Evolutionary conservation across 169 alveolate species (phyloP), one percentile per base, ranked within the genome.

Genomic region (Eimeria praecox): DNA sequence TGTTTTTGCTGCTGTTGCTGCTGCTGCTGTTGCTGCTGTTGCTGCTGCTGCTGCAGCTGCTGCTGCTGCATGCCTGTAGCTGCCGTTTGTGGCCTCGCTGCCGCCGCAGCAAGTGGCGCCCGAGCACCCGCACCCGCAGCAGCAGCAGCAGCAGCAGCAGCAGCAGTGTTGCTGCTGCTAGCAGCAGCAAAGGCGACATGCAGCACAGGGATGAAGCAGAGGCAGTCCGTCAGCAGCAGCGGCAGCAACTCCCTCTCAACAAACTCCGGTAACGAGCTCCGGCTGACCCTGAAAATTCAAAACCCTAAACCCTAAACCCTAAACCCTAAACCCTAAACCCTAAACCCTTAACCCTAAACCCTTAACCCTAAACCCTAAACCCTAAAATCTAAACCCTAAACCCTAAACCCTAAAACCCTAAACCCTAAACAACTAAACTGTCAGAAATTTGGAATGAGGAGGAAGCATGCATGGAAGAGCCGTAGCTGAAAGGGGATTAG

Each of bases 211-310:
- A 85, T 56, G 56, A 85, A 85, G 92, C 92, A 85, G 10, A 56
- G 78, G 24, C 78, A 85, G 27, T 56, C 54, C 52, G 59, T 33
- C 35, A 85, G 92, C 78, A 85, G 92, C 92, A 85, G 78, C 92
- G 92, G 92, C 92, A 85, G 77, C 78, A 85, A 38, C 52, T 85
- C 92, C 78, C 71, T 85, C 64, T 85, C 92, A 4, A 85, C 92
- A 30, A 42, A 49, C 24, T 52, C 92, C 2, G 92, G 92, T 9
- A 85, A 20, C 0, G 92, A n/a, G 92, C 80, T 85, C 18, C 56
- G 77, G 56, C 92, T 85, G n/a, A 85, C 35, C 66, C 92, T 85
- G 92, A 85, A 35, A 38, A 82, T 73, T 46, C 90, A 49, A 44
- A 82, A 82, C 73, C 90, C 87, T 77, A 77, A 77, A 77, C 87